phyloP scores from a whole-genome alignment of 441 rosid genomes.

The Gossypium trilobum region DNA sequence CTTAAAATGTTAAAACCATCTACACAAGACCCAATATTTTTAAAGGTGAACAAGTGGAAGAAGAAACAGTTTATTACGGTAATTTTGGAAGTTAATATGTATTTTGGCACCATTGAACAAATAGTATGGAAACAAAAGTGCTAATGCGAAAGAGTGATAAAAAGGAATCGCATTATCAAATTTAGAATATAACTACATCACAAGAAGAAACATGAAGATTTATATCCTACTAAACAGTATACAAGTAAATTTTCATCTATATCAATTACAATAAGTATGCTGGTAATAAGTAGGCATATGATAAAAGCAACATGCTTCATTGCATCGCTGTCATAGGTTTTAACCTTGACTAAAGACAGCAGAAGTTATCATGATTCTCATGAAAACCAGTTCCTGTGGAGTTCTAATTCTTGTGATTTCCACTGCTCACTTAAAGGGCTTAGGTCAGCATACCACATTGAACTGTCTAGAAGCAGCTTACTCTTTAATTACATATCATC shows the following conservation, averaged over 20 bases:
- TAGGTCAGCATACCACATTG: not conserved
- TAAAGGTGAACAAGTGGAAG: not conserved
- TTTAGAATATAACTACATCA: not conserved
- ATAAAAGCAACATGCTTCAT: not conserved
- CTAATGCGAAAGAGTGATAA: not conserved
- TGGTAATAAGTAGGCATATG: not conserved
- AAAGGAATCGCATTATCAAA: not conserved
- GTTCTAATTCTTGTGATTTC: not conserved
- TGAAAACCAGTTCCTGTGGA: not conserved
- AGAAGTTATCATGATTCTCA: not conserved
- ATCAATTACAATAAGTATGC: not conserved
- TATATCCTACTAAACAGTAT: not conserved
- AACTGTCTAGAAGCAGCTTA: not conserved
- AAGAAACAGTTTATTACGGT: not conserved
- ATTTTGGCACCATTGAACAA: not conserved
- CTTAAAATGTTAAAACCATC: not conserved
- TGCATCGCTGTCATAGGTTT: not conserved
- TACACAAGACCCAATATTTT: not conserved
- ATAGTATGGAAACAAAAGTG: not conserved
- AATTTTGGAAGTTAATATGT: not conserved
- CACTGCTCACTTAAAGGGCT: not conserved
- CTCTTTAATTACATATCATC: not conserved
- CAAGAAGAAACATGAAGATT: not conserved
- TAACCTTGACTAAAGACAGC: not conserved
- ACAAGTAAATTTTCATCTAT: not conserved